Base-by-base conservation (phyloP, 2,329 filamentous ascomycete species). In the Colletotrichum eremochloae region DNA sequence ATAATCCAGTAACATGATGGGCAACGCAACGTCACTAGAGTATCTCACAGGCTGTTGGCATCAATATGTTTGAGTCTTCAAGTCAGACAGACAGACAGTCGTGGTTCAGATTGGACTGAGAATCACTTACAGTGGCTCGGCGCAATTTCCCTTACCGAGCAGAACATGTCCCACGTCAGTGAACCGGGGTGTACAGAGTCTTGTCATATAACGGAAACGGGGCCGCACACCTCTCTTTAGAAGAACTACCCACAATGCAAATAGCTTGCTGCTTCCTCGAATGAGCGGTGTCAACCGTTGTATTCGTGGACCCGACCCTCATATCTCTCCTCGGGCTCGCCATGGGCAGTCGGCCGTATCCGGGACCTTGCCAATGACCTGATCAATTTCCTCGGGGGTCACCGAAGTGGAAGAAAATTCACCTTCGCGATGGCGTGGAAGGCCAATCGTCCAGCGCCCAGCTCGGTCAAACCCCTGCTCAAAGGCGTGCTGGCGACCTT, bases 341-440 rank as follows among this genome's bases (percentile, higher is more conserved):
- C 66, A 72, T 72, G 70, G 60, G 67, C 55, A 50, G 48, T 42
- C 46, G 15, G 14, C 29, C 24, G 55, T 20, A 44, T 11, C 9
- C 42, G n/a, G 31, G 63, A 42, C 40, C 50, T 38, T 46, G 24
- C 38, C 55, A 42, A 61, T 61, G 53, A 72, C 24, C 60, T 70
- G 70, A 69, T 48, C 11, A 60, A 69, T 42, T 5, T 58, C 40
- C 36, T 44, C 18, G n/a, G 3, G 18, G 40, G 20, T n/a, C 33
- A 56, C 50, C 24, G 12, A 60, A 61, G 46, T 29, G 24, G 60
- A 55, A 56, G 46, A 44, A 42, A 64, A 33, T 1, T 69, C 33
- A 56, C 58, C 36, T 29, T 60, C 31, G 60, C 60, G 29, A 72
- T 72, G 70, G 70, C 52, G 55, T 72, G 70, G 70, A 68, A 63